phyloP scores from a whole-genome alignment of 192 early-diverging fungal species.

The Lunasporangiospora selenospora region DNA sequence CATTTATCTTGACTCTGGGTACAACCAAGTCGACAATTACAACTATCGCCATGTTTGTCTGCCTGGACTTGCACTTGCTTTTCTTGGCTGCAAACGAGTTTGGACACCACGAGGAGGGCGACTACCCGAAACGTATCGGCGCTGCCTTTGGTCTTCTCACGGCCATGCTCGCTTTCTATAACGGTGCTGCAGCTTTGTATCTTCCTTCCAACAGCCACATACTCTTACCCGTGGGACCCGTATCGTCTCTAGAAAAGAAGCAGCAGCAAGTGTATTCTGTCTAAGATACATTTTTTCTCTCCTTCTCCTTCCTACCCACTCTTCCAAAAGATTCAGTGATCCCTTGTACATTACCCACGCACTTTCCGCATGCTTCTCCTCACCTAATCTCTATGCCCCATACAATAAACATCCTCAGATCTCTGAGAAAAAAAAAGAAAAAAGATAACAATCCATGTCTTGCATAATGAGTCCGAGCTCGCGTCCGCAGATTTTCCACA shows the following conservation, averaged over 20 bases:
- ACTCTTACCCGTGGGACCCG: conserved; percentile 28
- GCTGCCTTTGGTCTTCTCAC: conserved; percentile 23
- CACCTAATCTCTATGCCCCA: too few relatives aligned
- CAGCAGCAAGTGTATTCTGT: conserved; percentile 4
- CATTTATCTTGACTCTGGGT: conserved; percentile 33
- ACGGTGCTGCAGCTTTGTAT: conserved; percentile 36
- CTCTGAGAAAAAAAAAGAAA: too few relatives aligned
- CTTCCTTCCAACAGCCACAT: conserved; percentile 34
- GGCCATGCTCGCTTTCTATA: conserved; percentile 33
- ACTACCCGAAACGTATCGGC: conserved; percentile 16
- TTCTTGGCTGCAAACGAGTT: conserved; percentile 57
- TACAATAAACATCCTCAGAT: too few relatives aligned
- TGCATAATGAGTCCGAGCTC: too few relatives aligned
- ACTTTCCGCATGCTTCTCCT: too few relatives aligned
- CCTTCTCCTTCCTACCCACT: too few relatives aligned
- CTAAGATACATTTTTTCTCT: conserved; percentile 7
- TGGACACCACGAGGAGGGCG: conserved; percentile 9
- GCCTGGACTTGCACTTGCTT: conserved; percentile 54
- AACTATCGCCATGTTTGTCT: conserved; percentile 67
- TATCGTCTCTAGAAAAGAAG: conserved; percentile 10
- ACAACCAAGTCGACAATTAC: conserved; percentile 32
- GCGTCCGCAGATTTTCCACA: too few relatives aligned
- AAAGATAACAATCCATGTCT: too few relatives aligned
- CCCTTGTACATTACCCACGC: too few relatives aligned
- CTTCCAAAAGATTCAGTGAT: too few relatives aligned